phyloP scores from a whole-genome alignment of 768 basidiomycete species.

The Trametes punicea region DNA sequence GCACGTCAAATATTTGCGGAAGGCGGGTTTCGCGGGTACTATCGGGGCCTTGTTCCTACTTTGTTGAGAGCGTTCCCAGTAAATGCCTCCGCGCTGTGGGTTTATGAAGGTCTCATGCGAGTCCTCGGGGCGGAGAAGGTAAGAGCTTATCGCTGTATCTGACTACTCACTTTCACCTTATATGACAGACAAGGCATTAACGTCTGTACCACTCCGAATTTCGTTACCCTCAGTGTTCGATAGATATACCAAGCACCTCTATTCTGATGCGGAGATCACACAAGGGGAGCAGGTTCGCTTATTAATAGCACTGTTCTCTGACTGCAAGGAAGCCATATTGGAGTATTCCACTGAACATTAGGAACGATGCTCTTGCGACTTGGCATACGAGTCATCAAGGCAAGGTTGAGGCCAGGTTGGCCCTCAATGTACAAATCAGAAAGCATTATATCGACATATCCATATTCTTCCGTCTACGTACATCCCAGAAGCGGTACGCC shows the following conservation, averaged over 20 bases:
- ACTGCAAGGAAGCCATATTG: too few relatives aligned
- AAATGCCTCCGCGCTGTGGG: slow-evolving; percentile 76
- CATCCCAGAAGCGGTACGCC: slow-evolving; percentile 15
- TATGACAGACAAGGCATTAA: slow-evolving; percentile 42
- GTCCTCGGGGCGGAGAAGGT: slow-evolving; percentile 65
- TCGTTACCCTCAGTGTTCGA: too few relatives aligned
- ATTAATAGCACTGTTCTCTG: too few relatives aligned
- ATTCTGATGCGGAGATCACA: too few relatives aligned
- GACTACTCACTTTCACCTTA: not conserved
- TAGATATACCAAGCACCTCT: too few relatives aligned
- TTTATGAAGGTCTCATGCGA: slow-evolving; percentile 74
- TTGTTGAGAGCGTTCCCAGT: slow-evolving; percentile 73
- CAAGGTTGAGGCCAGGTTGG: too few relatives aligned
- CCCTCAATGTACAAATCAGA: not conserved
- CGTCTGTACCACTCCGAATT: not conserved
- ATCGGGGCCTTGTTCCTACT: slow-evolving; percentile 65
- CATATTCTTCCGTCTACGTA: not conserved
- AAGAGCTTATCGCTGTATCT: slow-evolving; percentile 8
- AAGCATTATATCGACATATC: not conserved
- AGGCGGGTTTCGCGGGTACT: slow-evolving; percentile 55
- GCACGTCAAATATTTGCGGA: slow-evolving; percentile 50
- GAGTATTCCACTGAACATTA: too few relatives aligned
- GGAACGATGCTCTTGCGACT: too few relatives aligned
- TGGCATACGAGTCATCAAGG: too few relatives aligned
- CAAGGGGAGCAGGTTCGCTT: too few relatives aligned